These are phyloP conservation scores for Angophora floribunda DNA, from an alignment of 345 rosid species.

Conservation along the genomic window DNA sequence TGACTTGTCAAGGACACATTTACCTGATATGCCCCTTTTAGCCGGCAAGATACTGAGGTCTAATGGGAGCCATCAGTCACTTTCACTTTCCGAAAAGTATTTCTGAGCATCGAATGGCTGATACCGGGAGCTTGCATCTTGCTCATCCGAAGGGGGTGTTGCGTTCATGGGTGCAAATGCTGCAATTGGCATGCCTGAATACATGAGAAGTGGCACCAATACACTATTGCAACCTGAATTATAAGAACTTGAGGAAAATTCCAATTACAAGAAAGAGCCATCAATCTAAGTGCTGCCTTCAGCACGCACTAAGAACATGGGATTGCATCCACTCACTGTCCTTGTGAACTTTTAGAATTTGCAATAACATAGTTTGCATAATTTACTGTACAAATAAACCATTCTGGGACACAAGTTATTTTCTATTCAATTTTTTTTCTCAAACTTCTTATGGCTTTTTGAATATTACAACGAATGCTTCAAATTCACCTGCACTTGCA, in stretches of 20 bases:
- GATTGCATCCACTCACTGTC: background rate
- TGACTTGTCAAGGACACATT: background rate
- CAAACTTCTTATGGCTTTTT: background rate
- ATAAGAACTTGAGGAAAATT: background rate
- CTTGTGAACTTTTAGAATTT: background rate
- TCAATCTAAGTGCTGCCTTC: background rate
- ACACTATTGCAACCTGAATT: background rate
- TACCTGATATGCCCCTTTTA: background rate
- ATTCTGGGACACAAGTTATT: background rate
- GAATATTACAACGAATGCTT: background rate
- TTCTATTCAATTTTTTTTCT: background rate
- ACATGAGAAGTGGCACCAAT: background rate
- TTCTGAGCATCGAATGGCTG: constrained; percentile 48
- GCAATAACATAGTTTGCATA: background rate
- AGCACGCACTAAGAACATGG: background rate
- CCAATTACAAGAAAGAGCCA: background rate
- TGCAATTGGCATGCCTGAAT: constrained; percentile 8
- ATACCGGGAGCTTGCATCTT: constrained; percentile 14
- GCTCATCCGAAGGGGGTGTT: constrained; percentile 10
- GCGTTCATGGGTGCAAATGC: constrained; percentile 82
- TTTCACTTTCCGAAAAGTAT: constrained; percentile 19
- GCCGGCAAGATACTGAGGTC: background rate
- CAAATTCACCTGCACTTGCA: background rate
- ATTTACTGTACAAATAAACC: background rate
- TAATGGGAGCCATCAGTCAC: background rate